Evolutionary conservation across 108 stramenopile species (phyloP).

Genomic region (Nitzschia palea): DNA sequence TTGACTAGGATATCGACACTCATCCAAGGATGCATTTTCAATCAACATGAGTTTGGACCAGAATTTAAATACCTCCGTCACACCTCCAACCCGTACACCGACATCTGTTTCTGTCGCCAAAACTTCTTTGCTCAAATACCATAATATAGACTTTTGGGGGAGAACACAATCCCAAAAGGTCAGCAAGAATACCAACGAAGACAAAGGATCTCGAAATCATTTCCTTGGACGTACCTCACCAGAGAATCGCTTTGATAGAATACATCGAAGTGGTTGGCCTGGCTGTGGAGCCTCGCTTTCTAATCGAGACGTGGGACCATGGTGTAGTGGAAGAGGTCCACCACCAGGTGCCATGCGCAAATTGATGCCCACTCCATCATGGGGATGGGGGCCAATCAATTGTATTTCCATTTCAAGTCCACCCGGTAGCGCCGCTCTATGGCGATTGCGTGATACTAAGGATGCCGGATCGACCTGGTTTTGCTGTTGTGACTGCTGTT

Average conservation of each 20-base stretch:
- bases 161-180: too few relatives aligned
- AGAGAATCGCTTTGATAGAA: constrained; percentile 76
- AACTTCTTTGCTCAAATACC: constrained; percentile 87
- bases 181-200: too few relatives aligned
- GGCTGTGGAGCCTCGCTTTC: constrained; percentile 31
- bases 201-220: background rate
- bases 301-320: constrained; percentile 23
- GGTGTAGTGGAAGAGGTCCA: constrained; percentile 26
- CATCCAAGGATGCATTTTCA: constrained; percentile 56
- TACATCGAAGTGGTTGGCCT: constrained; percentile 59
- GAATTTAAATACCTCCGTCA: constrained; percentile 57
- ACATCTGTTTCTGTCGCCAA: constrained; percentile 14
- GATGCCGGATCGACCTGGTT: too few relatives aligned
- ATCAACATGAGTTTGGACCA: constrained; percentile 67
- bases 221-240: constrained; percentile 47
- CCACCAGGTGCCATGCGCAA: constrained; percentile 20
- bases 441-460: too few relatives aligned
- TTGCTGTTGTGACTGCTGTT: too few relatives aligned
- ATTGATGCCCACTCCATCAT: background rate
- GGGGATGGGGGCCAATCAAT: background rate
- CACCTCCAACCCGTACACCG: constrained; percentile 11
- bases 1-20: constrained; percentile 68
- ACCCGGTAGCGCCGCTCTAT: background rate
- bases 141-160: constrained; percentile 52
- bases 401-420: background rate